Evolutionary conservation across 768 basidiomycete genomes (phyloP), one percentile per base, ranked within the genome.

Genomic region (Suillus discolor): DNA sequence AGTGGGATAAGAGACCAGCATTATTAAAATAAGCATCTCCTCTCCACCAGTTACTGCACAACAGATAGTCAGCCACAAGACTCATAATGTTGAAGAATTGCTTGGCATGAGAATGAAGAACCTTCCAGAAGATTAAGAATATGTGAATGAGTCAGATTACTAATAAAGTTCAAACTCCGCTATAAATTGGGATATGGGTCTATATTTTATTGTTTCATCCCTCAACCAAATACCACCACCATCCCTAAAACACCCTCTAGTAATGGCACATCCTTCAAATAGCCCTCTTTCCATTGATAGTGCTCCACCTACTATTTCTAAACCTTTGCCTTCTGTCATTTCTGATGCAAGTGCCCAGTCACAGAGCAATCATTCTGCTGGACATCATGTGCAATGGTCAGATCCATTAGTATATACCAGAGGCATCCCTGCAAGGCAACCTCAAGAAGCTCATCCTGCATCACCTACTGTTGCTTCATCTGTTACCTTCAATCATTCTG

Each of bases 321-420:
- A 42, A 20, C 1, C 41, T 20, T 9, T 31, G 0, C 38, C 41
- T 28, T 28, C 59, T 42, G 41, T 8, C 12, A 42, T 41, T 64
- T 45, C 64, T 63, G 18, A 16, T 13, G 25, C 23, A 28, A 16
- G 34, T 62, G 23, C 20, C 8, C 36, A 31, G 13, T 42, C 25
- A 41, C 23, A 28, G 34, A 57, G 23, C 36, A 31, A 39, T 8
- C 36, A 8, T 38, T 16, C 36, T 20, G 38, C 55, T 59, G 20
- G 23, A 38, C 15, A 36, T 36, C 63, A 41, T 65, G 53, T 49
- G 16, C 38, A 55, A 39, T 65, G 64, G 64, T 64, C 64, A 63
- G 16, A 20, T 7, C 64, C 64, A 64, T 45, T 65, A 12, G 25
- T 44, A 7, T n/a, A 38, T 7, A 45, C 23, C n/a, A 65, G 25